These are phyloP conservation scores for Aegilops sharonensis DNA, from an alignment of 176 grass and related monocot species.

Conservation along the genomic window DNA sequence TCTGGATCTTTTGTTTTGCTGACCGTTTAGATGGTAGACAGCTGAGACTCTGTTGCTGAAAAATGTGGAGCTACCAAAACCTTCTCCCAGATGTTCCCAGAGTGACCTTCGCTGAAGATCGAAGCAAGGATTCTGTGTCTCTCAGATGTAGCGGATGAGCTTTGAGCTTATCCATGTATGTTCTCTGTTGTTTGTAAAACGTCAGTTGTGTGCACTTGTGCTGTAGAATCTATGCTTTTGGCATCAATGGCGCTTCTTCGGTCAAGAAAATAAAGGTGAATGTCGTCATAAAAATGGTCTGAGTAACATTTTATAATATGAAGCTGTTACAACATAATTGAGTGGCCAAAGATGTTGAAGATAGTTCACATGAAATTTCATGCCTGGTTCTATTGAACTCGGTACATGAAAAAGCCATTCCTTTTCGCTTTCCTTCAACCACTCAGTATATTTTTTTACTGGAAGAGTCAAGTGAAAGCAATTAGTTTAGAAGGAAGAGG, in stretches of 20 bases:
- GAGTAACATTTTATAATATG: not conserved
- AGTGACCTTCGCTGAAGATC: not conserved
- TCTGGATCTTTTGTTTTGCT: not conserved
- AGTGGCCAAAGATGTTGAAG: not conserved
- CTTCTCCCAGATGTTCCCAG: not conserved
- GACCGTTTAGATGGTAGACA: not conserved
- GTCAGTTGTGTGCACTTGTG: slow-evolving; percentile 6
- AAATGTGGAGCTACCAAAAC: not conserved
- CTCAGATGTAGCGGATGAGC: not conserved
- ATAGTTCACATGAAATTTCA: not conserved
- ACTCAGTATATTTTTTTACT: too few relatives aligned
- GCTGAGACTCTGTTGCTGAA: not conserved
- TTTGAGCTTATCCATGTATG: not conserved
- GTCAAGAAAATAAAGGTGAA: not conserved
- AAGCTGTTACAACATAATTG: not conserved
- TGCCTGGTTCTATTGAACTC: not conserved
- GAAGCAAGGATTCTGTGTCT: not conserved
- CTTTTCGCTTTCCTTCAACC: too few relatives aligned
- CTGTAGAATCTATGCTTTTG: not conserved
- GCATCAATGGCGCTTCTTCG: not conserved
- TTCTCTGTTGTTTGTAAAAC: slow-evolving; percentile 8
- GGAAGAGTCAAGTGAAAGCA: too few relatives aligned
- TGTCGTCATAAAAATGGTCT: not conserved
- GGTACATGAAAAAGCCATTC: too few relatives aligned
- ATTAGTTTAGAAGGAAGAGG: too few relatives aligned